A percentile compares a stretch with the other conserved stretches of the same genome.
phyloP scores from a whole-genome alignment of 2,329 filamentous ascomycete species.

The Verticillium tricorpus region DNA sequence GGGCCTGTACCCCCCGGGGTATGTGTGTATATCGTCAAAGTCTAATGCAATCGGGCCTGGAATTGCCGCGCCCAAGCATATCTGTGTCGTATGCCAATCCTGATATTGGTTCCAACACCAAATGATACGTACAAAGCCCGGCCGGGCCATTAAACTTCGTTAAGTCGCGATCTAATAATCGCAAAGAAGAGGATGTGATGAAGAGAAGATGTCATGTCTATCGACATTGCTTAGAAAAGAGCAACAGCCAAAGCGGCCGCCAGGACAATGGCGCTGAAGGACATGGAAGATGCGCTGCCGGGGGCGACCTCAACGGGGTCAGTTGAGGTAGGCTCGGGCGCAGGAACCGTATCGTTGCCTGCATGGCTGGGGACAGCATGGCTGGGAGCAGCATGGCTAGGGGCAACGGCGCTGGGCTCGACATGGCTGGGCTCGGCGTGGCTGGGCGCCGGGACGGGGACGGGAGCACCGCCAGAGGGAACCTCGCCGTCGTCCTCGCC shows the following conservation, averaged over 20 bases:
- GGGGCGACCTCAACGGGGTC: not conserved
- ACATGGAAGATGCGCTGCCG: slow-evolving; percentile 3
- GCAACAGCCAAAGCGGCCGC: slow-evolving; percentile 9
- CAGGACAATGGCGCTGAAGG: slow-evolving; percentile 8
- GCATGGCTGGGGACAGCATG: not conserved
- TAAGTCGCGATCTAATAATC: not conserved
- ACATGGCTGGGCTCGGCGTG: not conserved
- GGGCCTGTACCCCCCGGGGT: not conserved
- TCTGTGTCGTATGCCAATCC: not conserved
- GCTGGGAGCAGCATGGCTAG: not conserved
- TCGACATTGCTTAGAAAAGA: slow-evolving; percentile 5
- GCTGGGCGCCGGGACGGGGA: not conserved
- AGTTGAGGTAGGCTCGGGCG: not conserved
- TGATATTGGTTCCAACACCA: not conserved
- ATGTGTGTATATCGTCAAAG: not conserved
- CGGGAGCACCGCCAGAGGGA: not conserved
- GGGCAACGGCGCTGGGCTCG: not conserved
- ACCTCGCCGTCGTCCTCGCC: not conserved
- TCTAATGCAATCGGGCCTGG: not conserved
- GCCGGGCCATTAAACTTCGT: not conserved
- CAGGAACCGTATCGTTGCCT: not conserved
- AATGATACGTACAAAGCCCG: not conserved
- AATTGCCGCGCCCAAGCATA: not conserved
- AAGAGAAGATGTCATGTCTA: not conserved
- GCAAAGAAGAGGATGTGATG: not conserved